Conservation (phyloP, 1,284 basidiomycete genomes). For the Puccinia polysora region DNA sequence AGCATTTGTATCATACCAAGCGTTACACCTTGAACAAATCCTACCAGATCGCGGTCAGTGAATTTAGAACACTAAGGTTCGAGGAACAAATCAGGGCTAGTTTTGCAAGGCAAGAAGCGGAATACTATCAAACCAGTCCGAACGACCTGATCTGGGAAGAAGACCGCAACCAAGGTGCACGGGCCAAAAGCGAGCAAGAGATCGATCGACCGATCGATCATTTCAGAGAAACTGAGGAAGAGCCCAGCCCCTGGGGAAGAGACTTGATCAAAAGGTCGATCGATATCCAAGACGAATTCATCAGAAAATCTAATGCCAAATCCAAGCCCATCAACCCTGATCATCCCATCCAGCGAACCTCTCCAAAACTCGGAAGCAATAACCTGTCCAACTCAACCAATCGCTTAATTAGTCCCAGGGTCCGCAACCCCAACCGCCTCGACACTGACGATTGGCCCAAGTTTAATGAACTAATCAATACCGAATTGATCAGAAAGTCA, state of each 20-base stretch:
- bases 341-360: background rate
- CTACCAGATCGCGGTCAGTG: conserved; percentile 34
- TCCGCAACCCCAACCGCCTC: background rate
- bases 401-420: conserved; percentile 2
- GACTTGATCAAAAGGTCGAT: conserved; percentile 16
- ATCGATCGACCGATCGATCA: background rate
- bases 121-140: conserved; percentile 14
- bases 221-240: background rate
- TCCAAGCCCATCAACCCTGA: background rate
- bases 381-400: background rate
- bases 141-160: background rate
- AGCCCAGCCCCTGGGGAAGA: background rate
- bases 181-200: no score
- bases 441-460: background rate
- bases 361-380: background rate
- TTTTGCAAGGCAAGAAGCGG: conserved; percentile 40
- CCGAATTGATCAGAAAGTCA: conserved; percentile 10
- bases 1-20: conserved; percentile 8
- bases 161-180: background rate
- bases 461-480: background rate
- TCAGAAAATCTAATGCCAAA: background rate
- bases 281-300: conserved; percentile 19
- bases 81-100: conserved; percentile 22
- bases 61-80: conserved; percentile 38
- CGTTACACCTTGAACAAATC: conserved; percentile 32